A percentile compares a stretch with the other conserved stretches of the same genome.
Conservation (phyloP, 2,329 filamentous ascomycete genomes). For the Clonostachys sp. region DNA sequence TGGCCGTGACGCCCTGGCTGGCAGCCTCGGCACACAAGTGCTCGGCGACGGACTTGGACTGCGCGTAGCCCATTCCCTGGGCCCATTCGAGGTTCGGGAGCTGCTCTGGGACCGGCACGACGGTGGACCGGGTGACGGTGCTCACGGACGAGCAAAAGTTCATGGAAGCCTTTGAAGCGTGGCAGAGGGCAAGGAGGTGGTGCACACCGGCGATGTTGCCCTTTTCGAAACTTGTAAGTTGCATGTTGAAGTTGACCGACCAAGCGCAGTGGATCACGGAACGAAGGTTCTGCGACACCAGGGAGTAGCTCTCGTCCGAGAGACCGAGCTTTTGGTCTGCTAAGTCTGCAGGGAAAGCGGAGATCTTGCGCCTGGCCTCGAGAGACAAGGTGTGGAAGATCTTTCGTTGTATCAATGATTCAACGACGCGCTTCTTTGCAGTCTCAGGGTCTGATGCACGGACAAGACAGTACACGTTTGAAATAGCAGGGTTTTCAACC, state of each 20-base stretch:
- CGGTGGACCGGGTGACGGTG: slow-evolving; percentile 27
- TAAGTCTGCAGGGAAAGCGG: slow-evolving; percentile 17
- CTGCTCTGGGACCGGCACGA: slow-evolving; percentile 25
- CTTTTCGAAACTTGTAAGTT: slow-evolving; percentile 41
- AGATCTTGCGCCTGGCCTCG: slow-evolving; percentile 13
- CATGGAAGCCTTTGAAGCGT: slow-evolving; percentile 20
- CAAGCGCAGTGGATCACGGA: slow-evolving; percentile 46
- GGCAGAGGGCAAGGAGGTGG: slow-evolving; percentile 37
- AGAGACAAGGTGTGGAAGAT: slow-evolving; percentile 19
- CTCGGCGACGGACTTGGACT: slow-evolving; percentile 33
- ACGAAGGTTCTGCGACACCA: slow-evolving; percentile 23
- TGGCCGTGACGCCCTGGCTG: slow-evolving; percentile 12
- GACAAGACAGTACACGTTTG: slow-evolving; percentile 44
- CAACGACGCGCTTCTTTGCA: slow-evolving; percentile 11
- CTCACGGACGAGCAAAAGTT: slow-evolving; percentile 49
- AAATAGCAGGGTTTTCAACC: slow-evolving; percentile 48
- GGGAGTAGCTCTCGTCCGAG: slow-evolving; percentile 10
- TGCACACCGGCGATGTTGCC: slow-evolving; percentile 37
- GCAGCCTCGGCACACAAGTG: slow-evolving; percentile 26
- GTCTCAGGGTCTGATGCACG: slow-evolving; percentile 26
- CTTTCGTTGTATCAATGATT: slow-evolving; percentile 16
- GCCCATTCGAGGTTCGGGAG: slow-evolving; percentile 27
- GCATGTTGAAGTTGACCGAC: slow-evolving; percentile 54
- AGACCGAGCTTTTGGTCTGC: slow-evolving; percentile 33
- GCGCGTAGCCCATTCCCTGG: slow-evolving; percentile 39